A percentile compares a stretch with the other conserved stretches of the same genome.
phyloP scores from a whole-genome alignment of 1,284 basidiomycete genomes.

The Porodaedalea pini region DNA sequence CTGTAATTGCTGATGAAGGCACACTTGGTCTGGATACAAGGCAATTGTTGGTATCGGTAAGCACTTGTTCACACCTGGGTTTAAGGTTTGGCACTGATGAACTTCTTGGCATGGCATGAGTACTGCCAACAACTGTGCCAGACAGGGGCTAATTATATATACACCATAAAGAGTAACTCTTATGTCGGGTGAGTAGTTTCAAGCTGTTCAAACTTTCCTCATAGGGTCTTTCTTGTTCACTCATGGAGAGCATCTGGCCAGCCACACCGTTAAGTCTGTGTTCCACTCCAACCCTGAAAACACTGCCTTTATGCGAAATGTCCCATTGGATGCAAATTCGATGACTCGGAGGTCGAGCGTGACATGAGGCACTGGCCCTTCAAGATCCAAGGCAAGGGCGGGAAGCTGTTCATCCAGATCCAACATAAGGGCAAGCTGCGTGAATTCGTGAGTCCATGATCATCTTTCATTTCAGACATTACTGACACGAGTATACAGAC shows the following conservation, averaged over 20 bases:
- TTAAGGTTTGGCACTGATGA: too few species aligned
- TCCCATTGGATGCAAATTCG: constrained; percentile 86
- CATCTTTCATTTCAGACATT: neutral
- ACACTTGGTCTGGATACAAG: too few species aligned
- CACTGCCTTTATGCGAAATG: constrained; percentile 97
- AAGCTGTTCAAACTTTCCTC: neutral
- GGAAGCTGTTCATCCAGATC: constrained; percentile 86
- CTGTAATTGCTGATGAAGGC: too few species aligned
- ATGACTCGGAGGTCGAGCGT: constrained; percentile 73
- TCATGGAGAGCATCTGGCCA: constrained; percentile 89
- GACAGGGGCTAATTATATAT: too few species aligned
- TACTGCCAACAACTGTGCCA: too few species aligned
- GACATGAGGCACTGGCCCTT: constrained; percentile 91
- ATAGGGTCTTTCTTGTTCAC: constrained; percentile 78
- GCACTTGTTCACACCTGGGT: too few species aligned
- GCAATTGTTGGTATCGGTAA: too few species aligned
- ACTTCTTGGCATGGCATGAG: too few species aligned
- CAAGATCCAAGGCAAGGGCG: constrained; percentile 71
- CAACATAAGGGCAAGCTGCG: constrained; percentile 83
- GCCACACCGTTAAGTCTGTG: constrained; percentile 77
- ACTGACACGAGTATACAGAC: constrained; percentile 41
- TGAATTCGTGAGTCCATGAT: constrained; percentile 61
- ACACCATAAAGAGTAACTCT: constrained; percentile 51
- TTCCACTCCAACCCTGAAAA: constrained; percentile 87
- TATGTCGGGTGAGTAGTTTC: constrained; percentile 60